Evolutionary conservation across 108 stramenopile genomes (phyloP), one percentile per base, ranked within the genome.

Genomic region (Skeletonema menzelii): DNA sequence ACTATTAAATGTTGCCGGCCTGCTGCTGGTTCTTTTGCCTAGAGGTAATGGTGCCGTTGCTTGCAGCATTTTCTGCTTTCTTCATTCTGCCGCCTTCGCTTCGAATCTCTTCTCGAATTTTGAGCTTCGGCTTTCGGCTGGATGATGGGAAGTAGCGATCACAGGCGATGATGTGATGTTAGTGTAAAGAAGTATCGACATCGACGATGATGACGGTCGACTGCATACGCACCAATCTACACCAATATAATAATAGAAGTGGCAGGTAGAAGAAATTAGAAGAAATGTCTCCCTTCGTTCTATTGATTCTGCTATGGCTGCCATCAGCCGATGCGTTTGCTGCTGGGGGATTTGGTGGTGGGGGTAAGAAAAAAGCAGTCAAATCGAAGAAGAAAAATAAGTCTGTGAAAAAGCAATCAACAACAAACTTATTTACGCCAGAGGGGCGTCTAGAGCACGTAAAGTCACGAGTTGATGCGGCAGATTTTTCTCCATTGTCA

Each of bases 371-470:
- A 42, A 15, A 42, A 42, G 3, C 40, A n/a, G 40, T 42, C 40
- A 42, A 42, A 42, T n/a, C 40, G n/a, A 42, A 42, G 15, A 42
- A 42, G 40, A 42, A 42, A 42, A 42, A 42, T 15, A 42, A 42
- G 40, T n/a, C 40, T 3, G 40, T 15, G n/a, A 42, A 42, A 15
- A 42, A 42, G 2, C 40, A 42, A 42, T 15, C 40, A n/a, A 42
- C 40, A 15, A 42, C 4, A 11, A 68, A 74, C 35, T 31, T 74
- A 19, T 68, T 58, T 27, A 74, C 73, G 6, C 75, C 75, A 27
- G 65, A 76, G 31, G 69, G 60, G 10, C 68, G 75, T 63, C 62
- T 76, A 28, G 68, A 69, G 6, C 49, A 76, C 37, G 70, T 76
- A 13, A 22, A 19, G 63, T 27, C 26, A 38, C 59, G 75, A 31